Evolutionary conservation across 2,329 filamentous ascomycete species (phyloP).

Genomic region (Penicillium sp.): DNA sequence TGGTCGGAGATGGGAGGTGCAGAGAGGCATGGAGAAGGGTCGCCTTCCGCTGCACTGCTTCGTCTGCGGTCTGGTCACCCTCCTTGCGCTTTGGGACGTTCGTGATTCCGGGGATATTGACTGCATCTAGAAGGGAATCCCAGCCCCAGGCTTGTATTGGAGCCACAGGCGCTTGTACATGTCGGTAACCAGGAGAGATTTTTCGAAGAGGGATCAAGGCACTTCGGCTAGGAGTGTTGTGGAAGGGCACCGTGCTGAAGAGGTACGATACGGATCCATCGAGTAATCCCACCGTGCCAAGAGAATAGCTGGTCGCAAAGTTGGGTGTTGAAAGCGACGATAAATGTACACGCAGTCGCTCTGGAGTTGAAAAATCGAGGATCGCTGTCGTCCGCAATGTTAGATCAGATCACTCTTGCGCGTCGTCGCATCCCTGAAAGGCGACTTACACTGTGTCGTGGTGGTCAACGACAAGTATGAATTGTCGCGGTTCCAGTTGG

Average conservation of each 20-base stretch:
- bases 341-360: slow-evolving; percentile 78
- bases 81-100: slow-evolving; percentile 57
- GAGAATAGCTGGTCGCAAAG: slow-evolving; percentile 90
- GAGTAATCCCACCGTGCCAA: slow-evolving; percentile 85
- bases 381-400: slow-evolving; percentile 57
- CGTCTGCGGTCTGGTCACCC: slow-evolving; percentile 13
- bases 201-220: slow-evolving; percentile 72
- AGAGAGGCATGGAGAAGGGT: slow-evolving; percentile 48
- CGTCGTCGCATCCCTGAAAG: slow-evolving; percentile 13
- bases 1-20: slow-evolving; percentile 66
- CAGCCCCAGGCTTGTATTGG: slow-evolving; percentile 35
- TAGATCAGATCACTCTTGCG: slow-evolving; percentile 4
- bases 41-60: slow-evolving; percentile 34
- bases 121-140: slow-evolving; percentile 30
- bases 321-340: slow-evolving; percentile 90
- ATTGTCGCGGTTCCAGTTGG: slow-evolving; percentile 88
- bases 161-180: slow-evolving; percentile 56
- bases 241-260: slow-evolving; percentile 81
- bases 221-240: slow-evolving; percentile 65
- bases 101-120: slow-evolving; percentile 20
- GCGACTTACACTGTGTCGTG: slow-evolving; percentile 68
- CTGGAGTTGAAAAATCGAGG: slow-evolving; percentile 83
- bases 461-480: slow-evolving; percentile 84
- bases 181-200: slow-evolving; percentile 78
- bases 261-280: slow-evolving; percentile 97